phyloP scores from a whole-genome alignment of 768 basidiomycete species.

The Rubroboletus satanas region DNA sequence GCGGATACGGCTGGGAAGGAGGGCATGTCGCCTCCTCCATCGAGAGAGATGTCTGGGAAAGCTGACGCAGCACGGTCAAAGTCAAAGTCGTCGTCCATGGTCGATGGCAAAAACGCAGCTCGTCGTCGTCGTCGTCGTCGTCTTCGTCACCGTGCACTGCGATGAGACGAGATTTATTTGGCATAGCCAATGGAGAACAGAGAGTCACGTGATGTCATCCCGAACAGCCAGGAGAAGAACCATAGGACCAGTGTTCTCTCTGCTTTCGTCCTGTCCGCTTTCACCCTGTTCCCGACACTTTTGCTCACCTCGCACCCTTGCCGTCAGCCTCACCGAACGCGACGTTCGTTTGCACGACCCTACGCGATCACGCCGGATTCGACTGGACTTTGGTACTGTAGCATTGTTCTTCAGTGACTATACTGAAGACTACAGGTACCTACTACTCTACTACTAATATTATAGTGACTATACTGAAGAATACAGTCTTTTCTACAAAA shows the following conservation, averaged over 20 bases:
- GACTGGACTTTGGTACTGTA: too few relatives aligned
- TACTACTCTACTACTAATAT: too few relatives aligned
- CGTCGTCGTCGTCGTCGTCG: not conserved
- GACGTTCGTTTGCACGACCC: not conserved
- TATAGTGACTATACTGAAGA: too few relatives aligned
- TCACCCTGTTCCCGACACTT: not conserved
- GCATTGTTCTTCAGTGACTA: too few relatives aligned
- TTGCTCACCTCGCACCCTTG: not conserved
- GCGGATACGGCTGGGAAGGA: conserved; percentile 33
- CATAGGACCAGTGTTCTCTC: not conserved
- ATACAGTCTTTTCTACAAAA: too few relatives aligned
- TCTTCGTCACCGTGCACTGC: not conserved
- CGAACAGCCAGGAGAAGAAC: too few relatives aligned
- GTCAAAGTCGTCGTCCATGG: conserved; percentile 55
- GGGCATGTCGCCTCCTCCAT: conserved; percentile 57
- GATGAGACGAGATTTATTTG: too few relatives aligned
- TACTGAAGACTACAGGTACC: too few relatives aligned
- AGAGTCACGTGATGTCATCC: conserved; percentile 8
- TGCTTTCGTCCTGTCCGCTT: not conserved
- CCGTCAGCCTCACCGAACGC: not conserved
- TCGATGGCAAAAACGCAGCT: not conserved
- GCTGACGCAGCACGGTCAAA: conserved; percentile 78
- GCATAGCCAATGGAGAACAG: not conserved
- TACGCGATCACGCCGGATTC: not conserved
- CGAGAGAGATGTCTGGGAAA: conserved; percentile 82